phyloP scores from a whole-genome alignment of 225 moss, liverwort and hornwort genomes.

The Antitrichia curtipendula region DNA sequence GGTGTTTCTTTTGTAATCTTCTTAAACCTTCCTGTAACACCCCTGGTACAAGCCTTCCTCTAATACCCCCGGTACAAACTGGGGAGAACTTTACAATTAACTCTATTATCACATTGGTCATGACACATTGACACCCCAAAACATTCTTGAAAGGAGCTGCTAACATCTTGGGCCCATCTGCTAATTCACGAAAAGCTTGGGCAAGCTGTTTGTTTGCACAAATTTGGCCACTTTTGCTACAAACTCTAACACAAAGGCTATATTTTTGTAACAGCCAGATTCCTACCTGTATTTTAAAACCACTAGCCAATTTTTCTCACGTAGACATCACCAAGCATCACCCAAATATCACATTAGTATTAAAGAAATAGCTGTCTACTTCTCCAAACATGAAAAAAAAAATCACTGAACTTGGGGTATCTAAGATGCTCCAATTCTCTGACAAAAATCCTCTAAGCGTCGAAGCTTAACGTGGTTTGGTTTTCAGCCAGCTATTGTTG shows the following conservation, averaged over 20 bases:
- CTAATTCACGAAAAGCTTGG: neutral
- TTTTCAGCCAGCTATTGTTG: neutral
- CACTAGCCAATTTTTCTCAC: neutral
- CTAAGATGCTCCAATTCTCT: neutral
- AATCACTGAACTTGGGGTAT: neutral
- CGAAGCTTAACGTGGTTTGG: neutral
- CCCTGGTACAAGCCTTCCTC: too few species aligned
- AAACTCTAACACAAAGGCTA: neutral
- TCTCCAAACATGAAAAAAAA: neutral
- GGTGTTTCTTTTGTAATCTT: too few species aligned
- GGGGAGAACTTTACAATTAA: too few species aligned
- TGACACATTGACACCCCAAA: neutral
- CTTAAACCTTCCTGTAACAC: too few species aligned
- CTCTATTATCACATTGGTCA: neutral
- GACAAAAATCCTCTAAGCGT: neutral
- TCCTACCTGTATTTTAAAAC: neutral
- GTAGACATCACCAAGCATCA: neutral
- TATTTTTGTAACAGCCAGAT: neutral
- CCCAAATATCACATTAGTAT: neutral
- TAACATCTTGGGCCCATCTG: neutral
- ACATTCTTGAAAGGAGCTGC: neutral
- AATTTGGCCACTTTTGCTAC: neutral
- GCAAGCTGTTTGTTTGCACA: neutral
- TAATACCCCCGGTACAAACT: too few species aligned
- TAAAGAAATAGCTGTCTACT: neutral